Evolutionary conservation across 257 asterid species (phyloP).

Genomic region (Solanum virginianum): DNA sequence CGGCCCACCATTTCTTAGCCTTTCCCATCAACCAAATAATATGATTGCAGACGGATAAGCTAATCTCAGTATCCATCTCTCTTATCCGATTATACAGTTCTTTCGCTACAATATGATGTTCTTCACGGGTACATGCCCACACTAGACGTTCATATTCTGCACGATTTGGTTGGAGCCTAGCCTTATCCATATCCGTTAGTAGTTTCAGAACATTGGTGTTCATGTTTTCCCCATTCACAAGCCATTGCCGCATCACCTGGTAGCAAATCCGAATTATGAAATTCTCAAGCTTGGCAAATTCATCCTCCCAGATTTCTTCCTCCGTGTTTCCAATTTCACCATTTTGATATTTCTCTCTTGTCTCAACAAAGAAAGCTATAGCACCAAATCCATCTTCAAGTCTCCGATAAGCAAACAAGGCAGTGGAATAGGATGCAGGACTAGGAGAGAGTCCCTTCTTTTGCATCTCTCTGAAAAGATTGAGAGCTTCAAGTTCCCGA

Average conservation of each 20-base stretch:
- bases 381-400: slow-evolving; percentile 81
- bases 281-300: slow-evolving; percentile 57
- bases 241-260: slow-evolving; percentile 78
- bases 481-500: slow-evolving; percentile 50
- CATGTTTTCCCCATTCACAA: slow-evolving; percentile 34
- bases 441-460: slow-evolving; percentile 49
- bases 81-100: slow-evolving; percentile 68
- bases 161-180: slow-evolving; percentile 30
- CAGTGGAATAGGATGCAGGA: slow-evolving; percentile 77
- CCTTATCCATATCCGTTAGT: slow-evolving; percentile 60
- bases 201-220: slow-evolving; percentile 45
- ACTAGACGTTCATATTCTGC: slow-evolving; percentile 61
- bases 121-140: slow-evolving; percentile 86
- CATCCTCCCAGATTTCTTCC: slow-evolving; percentile 47
- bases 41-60: slow-evolving; percentile 82
- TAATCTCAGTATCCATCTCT: slow-evolving; percentile 46
- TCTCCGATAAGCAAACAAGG: slow-evolving; percentile 54
- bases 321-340: slow-evolving; percentile 47
- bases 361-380: slow-evolving; percentile 35
- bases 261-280: slow-evolving; percentile 53
- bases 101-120: slow-evolving; percentile 60
- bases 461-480: slow-evolving; percentile 46
- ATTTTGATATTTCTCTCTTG: slow-evolving; percentile 22
- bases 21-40: slow-evolving; percentile 92
- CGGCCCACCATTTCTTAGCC: slow-evolving; percentile 98